phyloP scores from a whole-genome alignment of 2,329 filamentous ascomycete genomes.

The Westerdykella ornata region DNA sequence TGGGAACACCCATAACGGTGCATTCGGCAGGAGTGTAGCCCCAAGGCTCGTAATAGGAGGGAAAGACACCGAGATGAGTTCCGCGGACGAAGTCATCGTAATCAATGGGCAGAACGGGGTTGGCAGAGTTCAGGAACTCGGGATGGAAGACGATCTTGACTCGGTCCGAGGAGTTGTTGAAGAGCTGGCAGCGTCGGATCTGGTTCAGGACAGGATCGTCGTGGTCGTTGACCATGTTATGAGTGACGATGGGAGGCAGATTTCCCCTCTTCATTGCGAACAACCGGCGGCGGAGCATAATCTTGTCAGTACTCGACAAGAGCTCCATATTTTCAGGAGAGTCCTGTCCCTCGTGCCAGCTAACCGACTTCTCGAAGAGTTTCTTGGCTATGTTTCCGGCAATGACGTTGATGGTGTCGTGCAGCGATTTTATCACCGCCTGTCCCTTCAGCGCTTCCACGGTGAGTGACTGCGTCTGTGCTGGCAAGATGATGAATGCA shows the following conservation, averaged over 20 bases:
- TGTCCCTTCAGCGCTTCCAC: conserved; percentile 95
- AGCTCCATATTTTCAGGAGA: conserved; percentile 96
- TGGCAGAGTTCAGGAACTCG: conserved; percentile 92
- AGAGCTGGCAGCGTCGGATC: conserved; percentile 89
- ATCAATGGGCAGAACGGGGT: conserved; percentile 89
- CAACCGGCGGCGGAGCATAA: conserved; percentile 80
- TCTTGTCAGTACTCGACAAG: conserved; percentile 84
- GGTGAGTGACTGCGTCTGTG: conserved; percentile 88
- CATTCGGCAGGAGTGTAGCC: conserved; percentile 97
- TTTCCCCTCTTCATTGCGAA: conserved; percentile 94
- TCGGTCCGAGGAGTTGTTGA: conserved; percentile 90
- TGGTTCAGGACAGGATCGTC: conserved; percentile 96
- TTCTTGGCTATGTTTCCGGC: conserved; percentile 87
- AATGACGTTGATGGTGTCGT: conserved; percentile 88
- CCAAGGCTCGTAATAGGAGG: conserved; percentile 99
- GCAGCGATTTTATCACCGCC: conserved; percentile 91
- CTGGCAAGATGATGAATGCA: conserved; percentile 98
- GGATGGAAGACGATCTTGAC: conserved; percentile 98
- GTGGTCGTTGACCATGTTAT: conserved; percentile 94
- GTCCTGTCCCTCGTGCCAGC: conserved; percentile 90
- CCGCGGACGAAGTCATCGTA: conserved; percentile 98
- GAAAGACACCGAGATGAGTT: conserved; percentile 90
- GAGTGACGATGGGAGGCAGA: conserved; percentile 91
- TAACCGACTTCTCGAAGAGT: conserved; percentile 87
- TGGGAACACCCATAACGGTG: conserved; percentile 97